A percentile compares a stretch with the other conserved stretches of the same genome.
Evolutionary conservation across 2,329 filamentous ascomycete genomes (phyloP).

Genomic region (Penicillium oxalicum): DNA sequence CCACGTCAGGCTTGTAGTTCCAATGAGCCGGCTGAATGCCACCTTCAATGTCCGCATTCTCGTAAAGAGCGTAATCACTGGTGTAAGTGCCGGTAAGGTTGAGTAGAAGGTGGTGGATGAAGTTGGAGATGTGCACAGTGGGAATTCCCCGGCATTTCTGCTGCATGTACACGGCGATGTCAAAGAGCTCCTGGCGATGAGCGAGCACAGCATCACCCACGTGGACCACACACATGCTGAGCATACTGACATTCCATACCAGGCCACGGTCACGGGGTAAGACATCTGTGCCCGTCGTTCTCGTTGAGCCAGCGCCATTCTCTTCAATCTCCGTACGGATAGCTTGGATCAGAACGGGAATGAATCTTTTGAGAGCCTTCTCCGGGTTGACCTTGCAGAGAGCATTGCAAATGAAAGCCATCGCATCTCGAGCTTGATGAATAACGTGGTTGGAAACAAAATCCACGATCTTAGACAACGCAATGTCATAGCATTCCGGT

Average conservation of each 20-base stretch:
- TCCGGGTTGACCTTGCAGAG: conserved; percentile 93
- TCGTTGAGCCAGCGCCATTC: conserved; percentile 89
- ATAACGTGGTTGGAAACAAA: conserved; percentile 94
- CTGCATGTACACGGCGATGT: conserved; percentile 94
- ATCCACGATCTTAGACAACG: conserved; percentile 81
- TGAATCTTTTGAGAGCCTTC: conserved; percentile 82
- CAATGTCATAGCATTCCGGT: conserved; percentile 86
- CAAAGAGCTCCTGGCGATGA: conserved; percentile 82
- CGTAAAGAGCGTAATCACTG: conserved; percentile 80
- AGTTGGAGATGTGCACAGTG: conserved; percentile 94
- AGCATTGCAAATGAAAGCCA: conserved; percentile 97
- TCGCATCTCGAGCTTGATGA: conserved; percentile 91
- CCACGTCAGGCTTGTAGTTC: conserved; percentile 70
- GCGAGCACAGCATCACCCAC: conserved; percentile 84
- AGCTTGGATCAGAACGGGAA: conserved; percentile 82
- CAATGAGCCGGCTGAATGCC: conserved; percentile 76
- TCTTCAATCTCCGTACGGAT: conserved; percentile 96
- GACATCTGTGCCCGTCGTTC: conserved; percentile 89
- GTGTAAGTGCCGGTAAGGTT: conserved; percentile 94
- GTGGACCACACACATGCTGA: conserved; percentile 97
- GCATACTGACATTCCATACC: conserved; percentile 94
- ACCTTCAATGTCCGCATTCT: conserved; percentile 63
- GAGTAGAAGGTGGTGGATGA: conserved; percentile 89
- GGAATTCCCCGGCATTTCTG: conserved; percentile 88
- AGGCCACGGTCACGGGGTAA: conserved; percentile 85